Evolutionary conservation across 2,329 filamentous ascomycete genomes (phyloP).

Genomic region (Didymella exigua): DNA sequence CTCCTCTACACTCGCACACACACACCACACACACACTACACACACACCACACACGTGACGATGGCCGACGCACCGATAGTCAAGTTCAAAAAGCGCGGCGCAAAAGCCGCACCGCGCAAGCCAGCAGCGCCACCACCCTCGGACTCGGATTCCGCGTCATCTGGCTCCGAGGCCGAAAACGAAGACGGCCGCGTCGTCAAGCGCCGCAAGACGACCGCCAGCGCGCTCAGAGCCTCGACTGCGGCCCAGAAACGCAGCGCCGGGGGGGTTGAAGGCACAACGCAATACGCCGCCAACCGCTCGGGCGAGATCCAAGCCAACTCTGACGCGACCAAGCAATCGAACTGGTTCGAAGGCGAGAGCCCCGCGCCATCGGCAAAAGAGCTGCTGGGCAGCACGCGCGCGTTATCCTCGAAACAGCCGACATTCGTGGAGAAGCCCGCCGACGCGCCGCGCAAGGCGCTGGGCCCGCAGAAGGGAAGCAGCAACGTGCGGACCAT

Average conservation of each 20-base stretch:
- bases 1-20: neutral
- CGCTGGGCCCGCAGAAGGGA: constrained; percentile 85
- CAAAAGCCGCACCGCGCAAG: constrained; percentile 81
- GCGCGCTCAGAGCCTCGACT: constrained; percentile 69
- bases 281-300: constrained; percentile 66
- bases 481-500: constrained; percentile 89
- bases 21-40: neutral
- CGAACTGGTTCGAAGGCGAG: constrained; percentile 82
- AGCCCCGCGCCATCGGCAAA: constrained; percentile 57
- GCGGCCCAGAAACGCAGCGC: constrained; percentile 55
- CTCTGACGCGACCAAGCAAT: constrained; percentile 88
- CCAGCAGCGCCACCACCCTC: constrained; percentile 77
- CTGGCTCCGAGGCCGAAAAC: constrained; percentile 75
- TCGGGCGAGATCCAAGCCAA: constrained; percentile 66
- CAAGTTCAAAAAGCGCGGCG: constrained; percentile 84
- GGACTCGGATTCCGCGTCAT: constrained; percentile 61
- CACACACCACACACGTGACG: too few relatives aligned
- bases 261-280: constrained; percentile 49
- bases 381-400: constrained; percentile 65
- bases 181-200: constrained; percentile 73
- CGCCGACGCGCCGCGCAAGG: constrained; percentile 70
- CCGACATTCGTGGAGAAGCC: constrained; percentile 74
- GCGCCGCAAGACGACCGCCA: constrained; percentile 72
- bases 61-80: constrained; percentile 59
- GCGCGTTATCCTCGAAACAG: constrained; percentile 37